Conservation (phyloP, 352 stramenopile genomes). For the Pythium pyrilobum region DNA sequence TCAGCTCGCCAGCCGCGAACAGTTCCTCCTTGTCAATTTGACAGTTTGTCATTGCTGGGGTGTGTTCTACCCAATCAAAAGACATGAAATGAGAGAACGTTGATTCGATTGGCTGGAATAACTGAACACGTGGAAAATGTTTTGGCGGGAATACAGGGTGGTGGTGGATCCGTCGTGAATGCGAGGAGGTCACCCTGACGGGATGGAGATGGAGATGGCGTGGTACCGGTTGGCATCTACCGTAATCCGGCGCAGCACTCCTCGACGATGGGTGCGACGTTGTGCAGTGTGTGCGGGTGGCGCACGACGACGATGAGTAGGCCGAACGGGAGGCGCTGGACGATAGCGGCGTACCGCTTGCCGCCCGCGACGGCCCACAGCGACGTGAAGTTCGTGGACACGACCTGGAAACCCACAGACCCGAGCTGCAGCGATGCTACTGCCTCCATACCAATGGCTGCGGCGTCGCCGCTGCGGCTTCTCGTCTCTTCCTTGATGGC, state of each 20-base stretch:
- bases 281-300: conserved; percentile 27
- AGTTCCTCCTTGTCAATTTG: no score
- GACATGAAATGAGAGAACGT: neutral
- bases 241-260: conserved; percentile 25
- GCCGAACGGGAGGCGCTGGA: conserved; percentile 47
- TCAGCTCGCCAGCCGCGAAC: no score
- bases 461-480: neutral
- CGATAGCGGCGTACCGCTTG: conserved; percentile 30
- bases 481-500: conserved; percentile 29
- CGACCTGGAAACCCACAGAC: conserved; percentile 31
- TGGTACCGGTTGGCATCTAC: no score
- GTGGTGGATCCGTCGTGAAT: no score
- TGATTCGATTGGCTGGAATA: conserved; percentile 11
- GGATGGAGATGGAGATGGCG: no score
- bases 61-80: conserved; percentile 4
- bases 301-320: conserved; percentile 41
- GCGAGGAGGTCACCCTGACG: no score
- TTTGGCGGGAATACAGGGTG: neutral
- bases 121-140: neutral
- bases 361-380: conserved; percentile 34
- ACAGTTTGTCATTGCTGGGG: no score
- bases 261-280: conserved; percentile 30
- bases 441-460: neutral
- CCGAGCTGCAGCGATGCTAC: conserved; percentile 29
- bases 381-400: conserved; percentile 39